A percentile compares a stretch with the other conserved stretches of the same genome.
Evolutionary conservation across 352 stramenopile genomes (phyloP).

Genomic region (Globisporangium apiculatum): DNA sequence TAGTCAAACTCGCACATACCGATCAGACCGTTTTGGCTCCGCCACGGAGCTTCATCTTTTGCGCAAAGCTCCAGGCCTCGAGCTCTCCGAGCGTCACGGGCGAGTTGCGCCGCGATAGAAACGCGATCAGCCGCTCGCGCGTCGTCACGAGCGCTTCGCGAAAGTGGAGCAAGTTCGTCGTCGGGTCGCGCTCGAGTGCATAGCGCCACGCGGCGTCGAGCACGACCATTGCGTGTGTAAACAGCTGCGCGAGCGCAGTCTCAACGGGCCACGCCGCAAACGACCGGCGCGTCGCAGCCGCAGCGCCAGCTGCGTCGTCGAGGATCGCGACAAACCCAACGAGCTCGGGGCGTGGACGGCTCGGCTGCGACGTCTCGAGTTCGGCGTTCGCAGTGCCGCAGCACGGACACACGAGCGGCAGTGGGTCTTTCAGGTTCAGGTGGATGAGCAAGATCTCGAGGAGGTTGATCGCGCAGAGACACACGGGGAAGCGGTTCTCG

Average conservation of each 20-base stretch:
- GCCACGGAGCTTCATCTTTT: constrained; percentile 11
- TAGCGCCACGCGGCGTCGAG: constrained; percentile 56
- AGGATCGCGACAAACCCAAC: constrained; percentile 41
- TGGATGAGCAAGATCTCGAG: constrained; percentile 64
- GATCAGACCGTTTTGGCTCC: constrained; percentile 10
- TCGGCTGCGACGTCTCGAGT: constrained; percentile 42
- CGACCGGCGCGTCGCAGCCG: constrained; percentile 30
- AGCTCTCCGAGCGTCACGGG: constrained; percentile 43
- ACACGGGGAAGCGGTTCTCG: constrained; percentile 69
- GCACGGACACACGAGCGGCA: constrained; percentile 55
- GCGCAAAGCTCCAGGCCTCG: constrained; percentile 35
- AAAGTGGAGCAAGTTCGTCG: constrained; percentile 56
- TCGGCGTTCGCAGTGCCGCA: constrained; percentile 63
- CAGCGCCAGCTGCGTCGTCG: constrained; percentile 30
- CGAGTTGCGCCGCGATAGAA: constrained; percentile 38
- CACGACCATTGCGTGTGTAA: constrained; percentile 52
- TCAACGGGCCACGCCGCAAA: constrained; percentile 37
- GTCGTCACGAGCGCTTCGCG: constrained; percentile 50
- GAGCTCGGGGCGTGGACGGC: constrained; percentile 45
- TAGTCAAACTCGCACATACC: not conserved
- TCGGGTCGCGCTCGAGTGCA: constrained; percentile 35
- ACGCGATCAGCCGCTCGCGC: constrained; percentile 31
- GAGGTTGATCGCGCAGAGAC: constrained; percentile 52
- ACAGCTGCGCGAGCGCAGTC: constrained; percentile 48
- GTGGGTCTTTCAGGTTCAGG: constrained; percentile 59